Conservation (phyloP, 129 eudicot genomes). For the Glebionis coronaria region DNA sequence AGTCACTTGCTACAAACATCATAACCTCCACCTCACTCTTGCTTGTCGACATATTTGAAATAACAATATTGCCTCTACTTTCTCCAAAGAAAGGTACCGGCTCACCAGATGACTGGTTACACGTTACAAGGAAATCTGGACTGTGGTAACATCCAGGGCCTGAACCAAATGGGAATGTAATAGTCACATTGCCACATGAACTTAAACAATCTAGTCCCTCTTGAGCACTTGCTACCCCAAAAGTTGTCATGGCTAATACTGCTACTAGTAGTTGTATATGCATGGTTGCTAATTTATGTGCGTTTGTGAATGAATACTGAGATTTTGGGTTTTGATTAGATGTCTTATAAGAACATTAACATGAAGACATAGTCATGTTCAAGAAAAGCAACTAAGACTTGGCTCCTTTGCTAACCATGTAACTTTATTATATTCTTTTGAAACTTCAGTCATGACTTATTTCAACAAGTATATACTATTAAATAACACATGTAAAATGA, state of each 20-base stretch:
- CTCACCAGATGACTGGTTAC: slow-evolving; percentile 4
- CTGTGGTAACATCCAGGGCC: slow-evolving; percentile 3
- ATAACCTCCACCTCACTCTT: slow-evolving; percentile 3
- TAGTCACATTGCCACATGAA: slow-evolving; percentile 18
- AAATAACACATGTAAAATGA: too few species aligned
- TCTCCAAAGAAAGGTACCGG: background rate
- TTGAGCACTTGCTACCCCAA: slow-evolving; percentile 9
- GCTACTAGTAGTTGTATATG: background rate
- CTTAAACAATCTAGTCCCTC: background rate
- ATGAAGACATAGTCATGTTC: background rate
- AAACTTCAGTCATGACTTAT: too few species aligned
- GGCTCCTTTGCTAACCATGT: too few species aligned
- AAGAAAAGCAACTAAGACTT: too few species aligned
- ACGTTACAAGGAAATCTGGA: background rate
- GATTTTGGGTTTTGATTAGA: background rate
- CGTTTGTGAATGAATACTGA: background rate
- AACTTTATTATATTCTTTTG: too few species aligned
- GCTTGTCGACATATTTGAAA: background rate
- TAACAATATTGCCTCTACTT: background rate
- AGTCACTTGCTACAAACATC: slow-evolving; percentile 9
- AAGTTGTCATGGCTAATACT: background rate
- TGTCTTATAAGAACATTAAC: background rate
- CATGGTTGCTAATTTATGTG: slow-evolving; percentile 16
- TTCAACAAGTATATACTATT: too few species aligned
- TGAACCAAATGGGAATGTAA: slow-evolving; percentile 14